phyloP scores from a whole-genome alignment of 345 rosid species.

The Lumnitzera racemosa region DNA sequence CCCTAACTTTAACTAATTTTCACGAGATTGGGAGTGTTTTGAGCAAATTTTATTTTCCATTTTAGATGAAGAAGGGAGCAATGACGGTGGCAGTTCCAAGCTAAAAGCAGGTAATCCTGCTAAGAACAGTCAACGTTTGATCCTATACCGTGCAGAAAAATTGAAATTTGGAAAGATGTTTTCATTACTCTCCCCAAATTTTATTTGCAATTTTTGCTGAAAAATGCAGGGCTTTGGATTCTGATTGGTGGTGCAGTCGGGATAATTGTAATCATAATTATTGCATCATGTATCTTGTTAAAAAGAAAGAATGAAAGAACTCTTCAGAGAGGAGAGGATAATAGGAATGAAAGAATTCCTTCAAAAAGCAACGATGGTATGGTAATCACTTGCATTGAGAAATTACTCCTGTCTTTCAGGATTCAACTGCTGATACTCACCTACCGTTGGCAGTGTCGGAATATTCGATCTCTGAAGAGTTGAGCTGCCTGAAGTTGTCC shows the following conservation, averaged over 20 bases:
- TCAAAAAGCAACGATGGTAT: background rate
- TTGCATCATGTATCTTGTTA: conserved; percentile 21
- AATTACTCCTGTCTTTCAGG: background rate
- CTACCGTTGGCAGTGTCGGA: conserved; percentile 10
- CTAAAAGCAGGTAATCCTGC: no score
- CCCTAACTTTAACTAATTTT: background rate
- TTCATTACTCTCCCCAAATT: background rate
- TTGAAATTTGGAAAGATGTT: no score
- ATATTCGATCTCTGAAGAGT: conserved; percentile 14
- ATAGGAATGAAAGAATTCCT: background rate
- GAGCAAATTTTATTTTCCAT: no score
- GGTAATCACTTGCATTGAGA: background rate
- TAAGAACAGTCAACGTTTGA: no score
- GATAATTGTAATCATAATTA: conserved; percentile 14
- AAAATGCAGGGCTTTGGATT: conserved; percentile 22
- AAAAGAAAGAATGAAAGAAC: conserved; percentile 7
- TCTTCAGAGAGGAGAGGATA: conserved; percentile 11
- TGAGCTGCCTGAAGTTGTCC: conserved; percentile 25
- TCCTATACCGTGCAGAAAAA: no score
- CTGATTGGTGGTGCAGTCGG: conserved; percentile 21
- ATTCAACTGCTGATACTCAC: background rate
- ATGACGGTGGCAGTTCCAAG: no score
- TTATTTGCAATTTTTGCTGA: conserved; percentile 1
- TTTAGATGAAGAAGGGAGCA: no score
- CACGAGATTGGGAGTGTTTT: no score